Evolutionary conservation across 257 asterid species (phyloP).

Genomic region (Petrea volubilis): DNA sequence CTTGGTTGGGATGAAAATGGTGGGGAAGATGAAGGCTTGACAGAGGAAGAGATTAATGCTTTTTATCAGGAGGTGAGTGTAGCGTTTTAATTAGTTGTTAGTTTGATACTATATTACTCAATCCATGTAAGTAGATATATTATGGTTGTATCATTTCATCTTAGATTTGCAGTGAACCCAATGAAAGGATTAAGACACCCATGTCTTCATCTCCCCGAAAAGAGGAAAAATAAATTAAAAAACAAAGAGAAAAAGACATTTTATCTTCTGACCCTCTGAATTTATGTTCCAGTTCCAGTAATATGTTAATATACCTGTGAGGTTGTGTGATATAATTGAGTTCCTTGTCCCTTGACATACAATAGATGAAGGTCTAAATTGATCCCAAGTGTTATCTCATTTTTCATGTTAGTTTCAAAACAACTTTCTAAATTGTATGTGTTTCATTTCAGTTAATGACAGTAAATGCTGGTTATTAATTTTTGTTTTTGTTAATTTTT

Average conservation of each 20-base stretch:
- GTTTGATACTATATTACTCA: background rate
- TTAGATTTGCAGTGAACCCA: background rate
- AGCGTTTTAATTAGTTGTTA: background rate
- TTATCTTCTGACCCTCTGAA: no score
- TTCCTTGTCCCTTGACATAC: background rate
- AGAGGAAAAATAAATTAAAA: background rate
- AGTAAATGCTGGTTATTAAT: background rate
- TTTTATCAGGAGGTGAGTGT: constrained; percentile 76
- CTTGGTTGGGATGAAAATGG: constrained; percentile 95
- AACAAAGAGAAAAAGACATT: background rate
- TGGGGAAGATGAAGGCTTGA: constrained; percentile 80
- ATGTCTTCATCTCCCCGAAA: constrained; percentile 11
- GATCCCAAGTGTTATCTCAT: background rate
- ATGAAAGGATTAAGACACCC: background rate
- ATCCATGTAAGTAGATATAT: background rate
- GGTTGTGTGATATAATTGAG: background rate
- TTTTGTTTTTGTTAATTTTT: constrained; percentile 2
- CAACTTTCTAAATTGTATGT: background rate
- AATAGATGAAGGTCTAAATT: background rate
- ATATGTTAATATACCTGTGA: background rate
- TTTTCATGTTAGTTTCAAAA: background rate
- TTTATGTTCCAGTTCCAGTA: no score
- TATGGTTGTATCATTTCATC: background rate
- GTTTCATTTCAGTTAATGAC: background rate
- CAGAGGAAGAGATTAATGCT: constrained; percentile 80